A percentile compares a stretch with the other conserved stretches of the same genome.
These are phyloP conservation scores for Mortierella sp. DNA, from an alignment of 371 early-diverging fungal species.

Conservation along the genomic window DNA sequence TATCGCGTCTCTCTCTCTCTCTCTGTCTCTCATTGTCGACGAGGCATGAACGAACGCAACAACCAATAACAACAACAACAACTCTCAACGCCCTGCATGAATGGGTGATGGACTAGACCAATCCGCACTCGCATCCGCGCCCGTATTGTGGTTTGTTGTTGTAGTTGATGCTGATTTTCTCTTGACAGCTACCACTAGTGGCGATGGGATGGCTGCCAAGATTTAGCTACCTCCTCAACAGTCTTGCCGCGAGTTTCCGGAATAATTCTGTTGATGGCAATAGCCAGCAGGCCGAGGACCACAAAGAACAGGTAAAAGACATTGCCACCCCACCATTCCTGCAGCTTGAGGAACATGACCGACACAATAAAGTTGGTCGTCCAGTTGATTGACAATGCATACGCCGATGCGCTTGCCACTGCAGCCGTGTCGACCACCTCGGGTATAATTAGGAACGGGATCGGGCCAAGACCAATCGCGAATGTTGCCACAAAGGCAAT, in stretches of 20 bases:
- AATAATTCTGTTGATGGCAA: conserved; percentile 70
- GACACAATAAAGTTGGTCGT: conserved; percentile 80
- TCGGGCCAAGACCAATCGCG: conserved; percentile 92
- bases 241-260: conserved; percentile 90
- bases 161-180: not conserved
- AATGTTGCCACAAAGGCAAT: conserved; percentile 88
- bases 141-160: not conserved
- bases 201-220: conserved; percentile 47
- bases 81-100: not conserved
- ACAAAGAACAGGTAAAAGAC: conserved; percentile 84
- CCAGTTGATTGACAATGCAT: conserved; percentile 84
- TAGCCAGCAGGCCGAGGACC: conserved; percentile 60
- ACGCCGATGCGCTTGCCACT: conserved; percentile 78
- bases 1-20: not conserved
- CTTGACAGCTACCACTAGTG: not conserved
- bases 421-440: conserved; percentile 86
- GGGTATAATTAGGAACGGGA: conserved; percentile 89
- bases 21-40: not conserved
- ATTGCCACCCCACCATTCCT: conserved; percentile 73
- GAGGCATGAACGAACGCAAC: not conserved
- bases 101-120: not conserved
- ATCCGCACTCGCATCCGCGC: not conserved
- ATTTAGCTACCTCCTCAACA: conserved; percentile 44
- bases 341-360: conserved; percentile 72
- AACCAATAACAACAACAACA: not conserved